phyloP scores from a whole-genome alignment of 768 basidiomycete species.

The Neoboletus magnificus region DNA sequence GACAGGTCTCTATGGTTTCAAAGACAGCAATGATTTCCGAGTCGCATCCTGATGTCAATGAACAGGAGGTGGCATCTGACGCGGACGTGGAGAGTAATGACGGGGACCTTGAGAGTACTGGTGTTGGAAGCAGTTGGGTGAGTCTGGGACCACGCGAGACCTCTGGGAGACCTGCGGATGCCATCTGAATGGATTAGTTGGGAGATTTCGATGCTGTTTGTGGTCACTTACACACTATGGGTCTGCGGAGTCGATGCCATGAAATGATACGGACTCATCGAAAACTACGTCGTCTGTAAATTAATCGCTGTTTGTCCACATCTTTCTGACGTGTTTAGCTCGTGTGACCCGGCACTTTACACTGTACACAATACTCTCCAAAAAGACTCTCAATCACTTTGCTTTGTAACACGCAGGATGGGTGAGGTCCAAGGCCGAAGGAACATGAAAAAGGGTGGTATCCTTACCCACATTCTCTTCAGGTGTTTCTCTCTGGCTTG shows the following conservation, averaged over 20 bases:
- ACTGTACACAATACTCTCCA: not conserved
- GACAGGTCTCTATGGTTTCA: constrained; percentile 6
- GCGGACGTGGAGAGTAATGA: constrained; percentile 66
- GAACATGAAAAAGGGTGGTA: not conserved
- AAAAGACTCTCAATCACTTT: not conserved
- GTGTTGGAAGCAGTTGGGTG: constrained; percentile 67
- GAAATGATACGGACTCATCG: not conserved
- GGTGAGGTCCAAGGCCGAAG: constrained; percentile 14
- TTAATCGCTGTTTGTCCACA: not conserved
- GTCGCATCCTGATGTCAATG: constrained; percentile 9
- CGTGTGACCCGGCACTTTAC: not conserved
- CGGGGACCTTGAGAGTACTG: constrained; percentile 47
- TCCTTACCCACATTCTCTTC: not conserved
- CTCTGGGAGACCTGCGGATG: constrained; percentile 13
- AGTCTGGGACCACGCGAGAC: constrained; percentile 42
- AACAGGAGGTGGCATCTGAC: constrained; percentile 54
- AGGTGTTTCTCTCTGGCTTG: constrained; percentile 72
- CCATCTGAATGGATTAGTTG: not conserved
- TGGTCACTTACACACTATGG: not conserved
- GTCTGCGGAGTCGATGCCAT: not conserved
- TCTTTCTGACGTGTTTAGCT: not conserved
- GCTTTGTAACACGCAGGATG: constrained; percentile 7
- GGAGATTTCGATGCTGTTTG: not conserved
- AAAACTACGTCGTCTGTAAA: constrained; percentile 6
- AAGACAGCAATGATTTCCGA: constrained; percentile 12